Percentiles rank a stretch among this genome's conserved stretches.
These are phyloP conservation scores for Macroventuria anomochaeta DNA, from an alignment of 2,329 filamentous ascomycete genomes.

Conservation along the genomic window DNA sequence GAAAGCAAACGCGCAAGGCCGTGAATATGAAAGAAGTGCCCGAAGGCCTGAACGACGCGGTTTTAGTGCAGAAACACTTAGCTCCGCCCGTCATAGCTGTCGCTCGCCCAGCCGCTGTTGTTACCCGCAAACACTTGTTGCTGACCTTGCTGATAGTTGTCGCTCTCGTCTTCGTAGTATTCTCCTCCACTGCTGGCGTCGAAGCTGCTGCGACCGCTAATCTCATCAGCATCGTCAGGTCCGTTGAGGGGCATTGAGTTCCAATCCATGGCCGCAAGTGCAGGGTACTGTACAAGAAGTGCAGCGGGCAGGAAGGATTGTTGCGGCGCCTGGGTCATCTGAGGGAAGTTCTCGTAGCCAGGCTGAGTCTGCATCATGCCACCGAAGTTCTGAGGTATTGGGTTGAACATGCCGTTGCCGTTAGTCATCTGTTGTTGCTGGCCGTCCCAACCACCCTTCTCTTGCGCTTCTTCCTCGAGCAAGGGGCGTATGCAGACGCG, in stretches of 20 bases:
- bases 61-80: neutral
- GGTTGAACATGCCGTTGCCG: slow-evolving; percentile 53
- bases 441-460: slow-evolving; percentile 68
- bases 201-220: slow-evolving; percentile 81
- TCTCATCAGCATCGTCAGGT: slow-evolving; percentile 64
- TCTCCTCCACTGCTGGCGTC: slow-evolving; percentile 72
- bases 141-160: slow-evolving; percentile 46
- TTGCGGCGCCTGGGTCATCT: slow-evolving; percentile 37
- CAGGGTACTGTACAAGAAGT: slow-evolving; percentile 88
- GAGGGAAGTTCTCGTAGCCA: slow-evolving; percentile 43
- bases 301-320: slow-evolving; percentile 75
- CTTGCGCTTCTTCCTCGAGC: slow-evolving; percentile 89
- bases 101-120: slow-evolving; percentile 46
- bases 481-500: slow-evolving; percentile 97
- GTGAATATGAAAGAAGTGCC: neutral
- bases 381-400: slow-evolving; percentile 40
- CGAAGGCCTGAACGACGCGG: neutral
- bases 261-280: slow-evolving; percentile 91
- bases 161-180: slow-evolving; percentile 74
- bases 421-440: slow-evolving; percentile 64
- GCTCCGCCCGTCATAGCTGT: slow-evolving; percentile 28
- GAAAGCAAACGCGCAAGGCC: slow-evolving; percentile 9
- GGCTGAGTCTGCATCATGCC: slow-evolving; percentile 45
- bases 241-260: slow-evolving; percentile 70
- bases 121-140: slow-evolving; percentile 40